Conservation (phyloP, 805 yeast genomes). For the Hyphopichia homilentoma region DNA sequence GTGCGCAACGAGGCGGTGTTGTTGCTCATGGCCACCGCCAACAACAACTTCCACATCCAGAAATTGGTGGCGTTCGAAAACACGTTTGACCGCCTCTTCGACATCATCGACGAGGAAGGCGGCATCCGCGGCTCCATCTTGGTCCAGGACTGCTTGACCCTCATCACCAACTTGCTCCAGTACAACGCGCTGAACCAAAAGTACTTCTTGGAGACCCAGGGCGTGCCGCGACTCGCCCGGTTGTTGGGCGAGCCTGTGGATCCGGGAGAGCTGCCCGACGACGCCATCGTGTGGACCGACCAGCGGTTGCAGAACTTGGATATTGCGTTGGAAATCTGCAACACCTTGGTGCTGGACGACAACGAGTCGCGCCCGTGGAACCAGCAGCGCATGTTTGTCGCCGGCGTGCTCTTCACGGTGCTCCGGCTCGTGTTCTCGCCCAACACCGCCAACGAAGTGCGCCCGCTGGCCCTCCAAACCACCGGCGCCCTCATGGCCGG, state of each 20-base stretch:
- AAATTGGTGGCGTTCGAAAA: slow-evolving; percentile 93
- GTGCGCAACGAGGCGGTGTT: slow-evolving; percentile 84
- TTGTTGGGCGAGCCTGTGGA: slow-evolving; percentile 61
- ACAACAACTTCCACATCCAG: slow-evolving; percentile 81
- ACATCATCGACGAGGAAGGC: slow-evolving; percentile 82
- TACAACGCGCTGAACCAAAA: slow-evolving; percentile 90
- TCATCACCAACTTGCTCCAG: slow-evolving; percentile 67
- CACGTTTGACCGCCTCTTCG: slow-evolving; percentile 77
- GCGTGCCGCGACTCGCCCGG: slow-evolving; percentile 60
- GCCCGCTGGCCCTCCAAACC: slow-evolving; percentile 66
- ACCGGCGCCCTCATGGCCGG: slow-evolving; percentile 73
- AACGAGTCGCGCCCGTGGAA: slow-evolving; percentile 58
- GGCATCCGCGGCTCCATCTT: slow-evolving; percentile 83
- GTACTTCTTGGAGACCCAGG: slow-evolving; percentile 79
- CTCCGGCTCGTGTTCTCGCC: slow-evolving; percentile 69
- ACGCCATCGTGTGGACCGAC: slow-evolving; percentile 63
- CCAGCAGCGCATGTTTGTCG: slow-evolving; percentile 56
- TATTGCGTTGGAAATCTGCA: slow-evolving; percentile 67
- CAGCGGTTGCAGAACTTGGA: slow-evolving; percentile 67
- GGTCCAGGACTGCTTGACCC: slow-evolving; percentile 84
- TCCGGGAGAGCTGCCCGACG: slow-evolving; percentile 32
- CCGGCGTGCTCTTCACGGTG: slow-evolving; percentile 63
- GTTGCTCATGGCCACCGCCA: slow-evolving; percentile 77
- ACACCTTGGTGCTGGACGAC: slow-evolving; percentile 67
- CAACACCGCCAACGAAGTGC: slow-evolving; percentile 58